Evolutionary conservation across 192 early-diverging fungal species (phyloP).

Genomic region (Coemansia sp.): DNA sequence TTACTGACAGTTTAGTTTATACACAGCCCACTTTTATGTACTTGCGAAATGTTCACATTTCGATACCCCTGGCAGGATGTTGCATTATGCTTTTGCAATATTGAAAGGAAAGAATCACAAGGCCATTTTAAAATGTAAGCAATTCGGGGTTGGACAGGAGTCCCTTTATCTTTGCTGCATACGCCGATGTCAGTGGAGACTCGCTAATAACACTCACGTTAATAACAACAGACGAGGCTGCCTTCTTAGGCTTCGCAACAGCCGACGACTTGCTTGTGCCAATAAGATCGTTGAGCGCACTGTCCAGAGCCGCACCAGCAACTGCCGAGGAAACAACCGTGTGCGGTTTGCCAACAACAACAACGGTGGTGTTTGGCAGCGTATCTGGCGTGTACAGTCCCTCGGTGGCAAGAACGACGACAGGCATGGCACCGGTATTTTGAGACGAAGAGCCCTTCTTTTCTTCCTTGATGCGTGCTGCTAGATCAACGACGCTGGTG

Average conservation of each 20-base stretch:
- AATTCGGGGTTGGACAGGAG: conserved; percentile 46
- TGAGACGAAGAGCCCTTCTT: neutral
- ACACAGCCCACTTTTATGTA: no score
- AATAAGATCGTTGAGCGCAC: conserved; percentile 37
- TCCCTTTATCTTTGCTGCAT: conserved; percentile 38
- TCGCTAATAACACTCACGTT: conserved; percentile 35
- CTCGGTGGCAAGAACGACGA: conserved; percentile 28
- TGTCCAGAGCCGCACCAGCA: conserved; percentile 23
- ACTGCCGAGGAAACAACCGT: conserved; percentile 27
- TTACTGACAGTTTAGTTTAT: no score
- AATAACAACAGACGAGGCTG: conserved; percentile 1
- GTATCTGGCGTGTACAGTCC: conserved; percentile 55
- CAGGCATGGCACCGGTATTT: neutral
- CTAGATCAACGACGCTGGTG: conserved; percentile 29
- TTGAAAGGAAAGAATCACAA: neutral
- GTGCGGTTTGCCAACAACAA: conserved; percentile 61
- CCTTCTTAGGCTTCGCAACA: neutral
- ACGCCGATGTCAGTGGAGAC: conserved; percentile 22
- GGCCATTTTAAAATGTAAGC: conserved; percentile 20
- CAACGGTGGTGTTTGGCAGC: conserved; percentile 60
- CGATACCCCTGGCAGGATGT: neutral
- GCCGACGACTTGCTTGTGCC: conserved; percentile 2
- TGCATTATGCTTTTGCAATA: no score
- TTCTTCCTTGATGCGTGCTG: conserved; percentile 26
- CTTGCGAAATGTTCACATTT: no score